Base-by-base conservation (phyloP, 768 basidiomycete genomes). In the Ramaria rubella region DNA sequence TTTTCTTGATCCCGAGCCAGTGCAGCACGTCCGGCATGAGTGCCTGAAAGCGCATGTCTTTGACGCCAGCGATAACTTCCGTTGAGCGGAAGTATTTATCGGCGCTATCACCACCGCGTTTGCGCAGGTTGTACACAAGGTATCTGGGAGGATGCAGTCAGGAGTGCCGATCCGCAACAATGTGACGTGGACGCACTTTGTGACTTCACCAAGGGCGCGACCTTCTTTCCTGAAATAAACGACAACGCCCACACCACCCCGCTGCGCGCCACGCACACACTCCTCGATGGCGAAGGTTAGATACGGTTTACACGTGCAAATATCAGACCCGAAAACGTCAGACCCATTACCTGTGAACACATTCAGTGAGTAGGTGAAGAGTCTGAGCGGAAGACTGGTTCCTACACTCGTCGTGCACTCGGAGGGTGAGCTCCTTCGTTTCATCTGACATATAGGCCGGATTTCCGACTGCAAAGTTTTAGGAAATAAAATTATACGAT, bases 151-250 rank as follows among this genome's bases (percentile, higher is more conserved):
- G 44, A 56, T 1, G 24, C 29, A 26, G 26, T n/a, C n/a, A 17
- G 31, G 8, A 51, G 14, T 54, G 51, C 17, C 12, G 29, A 34
- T 8, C 5, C 5, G 24, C 14, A 21, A 1, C 12, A n/a, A 21
- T 49, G 24, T 5, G 45, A 14, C n/a, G 24, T 23, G 49, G 29
- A 74, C 77, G 60, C 63, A 89, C 82, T 92, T 93, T 44, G 90
- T 92, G 12, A 95, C 93, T 70, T 97, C 94, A 2, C 94, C 94
- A 1, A 97, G 76, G 0, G 92, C 92, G 40, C 94, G 81, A 11
- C 94, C 94, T 70, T 95, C 92, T 67, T 95, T 94, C 55, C 93
- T 79, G 80, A 95, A 94, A 72, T 97, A 97, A 9, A 94, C 85
- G 17, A 95, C 89, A 26, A 93, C 79, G 19, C 95, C 95, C 24